Percentiles rank a stretch among this genome's conserved stretches.
phyloP scores from a whole-genome alignment of 1,284 basidiomycete genomes.

The Megacollybia platyphylla region DNA sequence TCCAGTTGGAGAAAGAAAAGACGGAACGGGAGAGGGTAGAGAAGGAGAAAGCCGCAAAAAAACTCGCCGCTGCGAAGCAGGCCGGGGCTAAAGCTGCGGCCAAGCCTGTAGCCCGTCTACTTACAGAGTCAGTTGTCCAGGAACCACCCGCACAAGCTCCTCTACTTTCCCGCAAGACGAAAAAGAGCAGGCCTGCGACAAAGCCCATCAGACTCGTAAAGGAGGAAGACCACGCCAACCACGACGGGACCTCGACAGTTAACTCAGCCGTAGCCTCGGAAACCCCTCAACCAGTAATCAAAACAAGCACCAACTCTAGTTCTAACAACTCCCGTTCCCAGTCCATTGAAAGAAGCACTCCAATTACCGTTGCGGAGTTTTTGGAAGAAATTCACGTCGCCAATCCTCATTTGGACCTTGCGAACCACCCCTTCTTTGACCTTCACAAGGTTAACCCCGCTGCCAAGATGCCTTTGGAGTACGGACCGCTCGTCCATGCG shows the following conservation, averaged over 20 bases:
- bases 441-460: conserved; percentile 53
- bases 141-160: conserved; percentile 44
- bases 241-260: conserved; percentile 27
- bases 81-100: conserved; percentile 12
- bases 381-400: conserved; percentile 51
- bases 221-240: conserved; percentile 35
- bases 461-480: conserved; percentile 65
- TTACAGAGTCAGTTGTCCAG: conserved; percentile 9
- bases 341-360: conserved; percentile 37
- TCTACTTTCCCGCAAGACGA: conserved; percentile 66
- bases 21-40: conserved; percentile 10
- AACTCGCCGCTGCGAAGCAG: conserved; percentile 14
- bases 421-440: conserved; percentile 65
- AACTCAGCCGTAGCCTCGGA: conserved; percentile 35
- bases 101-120: conserved; percentile 10
- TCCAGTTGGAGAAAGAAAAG: conserved; percentile 16
- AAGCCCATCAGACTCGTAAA: conserved; percentile 46
- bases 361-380: conserved; percentile 43
- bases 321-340: conserved; percentile 46
- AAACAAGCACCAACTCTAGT: conserved; percentile 21
- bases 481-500: conserved; percentile 70
- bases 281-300: conserved; percentile 21
- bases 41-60: conserved; percentile 16
- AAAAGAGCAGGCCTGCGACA: conserved; percentile 58
- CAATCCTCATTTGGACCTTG: conserved; percentile 49